These are phyloP conservation scores for Colletotrichum sp. DNA, from an alignment of 2,329 filamentous ascomycete genomes.

Conservation along the genomic window DNA sequence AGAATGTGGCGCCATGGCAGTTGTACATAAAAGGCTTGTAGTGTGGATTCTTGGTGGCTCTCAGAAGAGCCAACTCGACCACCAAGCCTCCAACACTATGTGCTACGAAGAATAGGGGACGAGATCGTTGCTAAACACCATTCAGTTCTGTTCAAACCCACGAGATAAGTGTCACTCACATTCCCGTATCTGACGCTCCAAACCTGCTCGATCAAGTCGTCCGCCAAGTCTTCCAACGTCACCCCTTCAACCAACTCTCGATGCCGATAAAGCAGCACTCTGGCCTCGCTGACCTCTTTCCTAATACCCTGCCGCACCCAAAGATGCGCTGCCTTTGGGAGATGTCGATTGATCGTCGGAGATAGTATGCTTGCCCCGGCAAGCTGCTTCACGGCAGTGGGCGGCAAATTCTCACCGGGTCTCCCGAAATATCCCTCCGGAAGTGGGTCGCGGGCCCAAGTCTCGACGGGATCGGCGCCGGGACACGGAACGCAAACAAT, in stretches of 20 bases:
- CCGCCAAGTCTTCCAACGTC: conserved; percentile 50
- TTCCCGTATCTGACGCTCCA: conserved; percentile 35
- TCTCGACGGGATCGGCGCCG: conserved; percentile 56
- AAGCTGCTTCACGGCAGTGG: conserved; percentile 31
- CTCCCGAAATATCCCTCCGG: conserved; percentile 51
- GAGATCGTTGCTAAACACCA: conserved; percentile 31
- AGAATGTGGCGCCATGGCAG: conserved; percentile 67
- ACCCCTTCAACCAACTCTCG: conserved; percentile 44
- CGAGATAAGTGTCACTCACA: neutral
- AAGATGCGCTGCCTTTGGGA: conserved; percentile 40
- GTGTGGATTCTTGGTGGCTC: conserved; percentile 42
- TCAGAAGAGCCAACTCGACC: conserved; percentile 60
- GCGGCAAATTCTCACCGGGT: conserved; percentile 23
- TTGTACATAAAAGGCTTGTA: conserved; percentile 55
- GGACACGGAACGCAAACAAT: conserved; percentile 60
- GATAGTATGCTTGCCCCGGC: conserved; percentile 26
- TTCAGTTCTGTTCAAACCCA: too few species aligned
- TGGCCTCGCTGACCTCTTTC: conserved; percentile 49
- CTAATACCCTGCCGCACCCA: conserved; percentile 61
- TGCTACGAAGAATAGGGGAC: conserved; percentile 65
- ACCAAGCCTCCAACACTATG: conserved; percentile 68
- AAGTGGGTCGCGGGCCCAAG: conserved; percentile 57
- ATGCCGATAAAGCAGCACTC: conserved; percentile 59
- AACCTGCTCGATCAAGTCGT: conserved; percentile 52
- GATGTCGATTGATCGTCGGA: conserved; percentile 1